phyloP scores from a whole-genome alignment of 495 filamentous ascomycete genomes.

The Apodospora peruviana region DNA sequence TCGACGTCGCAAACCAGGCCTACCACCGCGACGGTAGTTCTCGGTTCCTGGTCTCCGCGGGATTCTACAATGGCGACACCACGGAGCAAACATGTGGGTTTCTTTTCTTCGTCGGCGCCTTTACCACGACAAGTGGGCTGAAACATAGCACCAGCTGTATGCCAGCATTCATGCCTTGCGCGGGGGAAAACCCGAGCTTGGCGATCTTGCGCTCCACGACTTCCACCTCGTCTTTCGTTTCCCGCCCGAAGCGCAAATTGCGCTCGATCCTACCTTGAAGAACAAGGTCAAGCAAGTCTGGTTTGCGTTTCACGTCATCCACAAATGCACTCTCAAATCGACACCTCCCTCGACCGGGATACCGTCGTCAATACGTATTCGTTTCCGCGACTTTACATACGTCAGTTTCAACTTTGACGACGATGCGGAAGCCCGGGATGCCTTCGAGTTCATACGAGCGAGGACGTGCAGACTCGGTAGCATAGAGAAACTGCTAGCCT shows the following conservation, averaged over 20 bases:
- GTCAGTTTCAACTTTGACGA: conserved; percentile 81
- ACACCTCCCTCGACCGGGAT: conserved; percentile 64
- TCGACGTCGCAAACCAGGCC: neutral
- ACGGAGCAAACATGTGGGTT: conserved; percentile 25
- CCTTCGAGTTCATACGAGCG: conserved; percentile 78
- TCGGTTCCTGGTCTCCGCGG: neutral
- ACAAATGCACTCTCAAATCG: conserved; percentile 64
- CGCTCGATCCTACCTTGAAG: conserved; percentile 29
- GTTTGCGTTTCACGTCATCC: conserved; percentile 91
- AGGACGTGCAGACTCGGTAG: conserved; percentile 78
- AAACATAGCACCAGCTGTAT: conserved; percentile 30
- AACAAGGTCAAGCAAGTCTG: conserved; percentile 65
- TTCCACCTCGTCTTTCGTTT: conserved; percentile 35
- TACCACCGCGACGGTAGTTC: neutral
- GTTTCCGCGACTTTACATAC: conserved; percentile 88
- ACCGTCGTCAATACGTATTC: conserved; percentile 77
- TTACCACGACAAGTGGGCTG: no score
- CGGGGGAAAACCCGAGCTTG: conserved; percentile 33
- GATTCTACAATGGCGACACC: conserved; percentile 24
- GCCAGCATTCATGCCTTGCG: conserved; percentile 37
- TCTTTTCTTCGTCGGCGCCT: no score
- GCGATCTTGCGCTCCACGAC: conserved; percentile 40
- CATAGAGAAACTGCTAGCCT: conserved; percentile 89
- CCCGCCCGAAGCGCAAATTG: conserved; percentile 21
- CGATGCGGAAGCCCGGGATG: conserved; percentile 72